phyloP scores from a whole-genome alignment of 345 rosid species.

The Noccaea bulbosa region DNA sequence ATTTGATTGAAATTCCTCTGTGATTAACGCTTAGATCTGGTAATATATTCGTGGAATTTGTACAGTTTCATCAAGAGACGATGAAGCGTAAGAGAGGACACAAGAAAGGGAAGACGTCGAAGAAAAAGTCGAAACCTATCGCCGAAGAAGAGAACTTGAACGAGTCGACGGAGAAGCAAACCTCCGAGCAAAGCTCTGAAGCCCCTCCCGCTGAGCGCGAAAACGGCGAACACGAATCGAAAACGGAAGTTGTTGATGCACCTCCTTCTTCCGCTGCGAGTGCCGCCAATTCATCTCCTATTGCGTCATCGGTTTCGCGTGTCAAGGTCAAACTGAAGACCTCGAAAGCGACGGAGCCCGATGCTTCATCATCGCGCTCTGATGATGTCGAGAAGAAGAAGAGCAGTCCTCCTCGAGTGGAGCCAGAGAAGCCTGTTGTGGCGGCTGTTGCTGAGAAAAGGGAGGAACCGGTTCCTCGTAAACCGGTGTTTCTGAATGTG shows the following conservation, averaged over 20 bases:
- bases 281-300: conserved; percentile 62
- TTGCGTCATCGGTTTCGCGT: conserved; percentile 59
- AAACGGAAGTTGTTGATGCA: no score
- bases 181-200: conserved; percentile 51
- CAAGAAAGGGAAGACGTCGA: conserved; percentile 62
- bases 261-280: conserved; percentile 69
- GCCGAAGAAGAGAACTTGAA: conserved; percentile 28
- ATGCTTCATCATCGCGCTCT: conserved; percentile 39
- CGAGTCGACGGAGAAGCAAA: conserved; percentile 39
- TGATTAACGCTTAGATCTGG: no score
- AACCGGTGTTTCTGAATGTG: conserved; percentile 49
- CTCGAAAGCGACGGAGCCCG: conserved; percentile 62
- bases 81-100: conserved; percentile 81
- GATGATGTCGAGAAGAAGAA: conserved; percentile 64
- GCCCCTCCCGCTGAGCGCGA: conserved; percentile 41
- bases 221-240: conserved; percentile 59
- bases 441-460: conserved; percentile 48
- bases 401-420: conserved; percentile 55
- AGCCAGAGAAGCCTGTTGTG: conserved; percentile 51
- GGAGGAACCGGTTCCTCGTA: conserved; percentile 65
- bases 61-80: background rate
- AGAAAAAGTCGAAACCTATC: conserved; percentile 39
- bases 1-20: no score
- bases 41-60: no score
- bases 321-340: conserved; percentile 87